A percentile compares a stretch with the other conserved stretches of the same genome.
phyloP scores from a whole-genome alignment of 345 rosid species.

The Citrus mangshanensis region DNA sequence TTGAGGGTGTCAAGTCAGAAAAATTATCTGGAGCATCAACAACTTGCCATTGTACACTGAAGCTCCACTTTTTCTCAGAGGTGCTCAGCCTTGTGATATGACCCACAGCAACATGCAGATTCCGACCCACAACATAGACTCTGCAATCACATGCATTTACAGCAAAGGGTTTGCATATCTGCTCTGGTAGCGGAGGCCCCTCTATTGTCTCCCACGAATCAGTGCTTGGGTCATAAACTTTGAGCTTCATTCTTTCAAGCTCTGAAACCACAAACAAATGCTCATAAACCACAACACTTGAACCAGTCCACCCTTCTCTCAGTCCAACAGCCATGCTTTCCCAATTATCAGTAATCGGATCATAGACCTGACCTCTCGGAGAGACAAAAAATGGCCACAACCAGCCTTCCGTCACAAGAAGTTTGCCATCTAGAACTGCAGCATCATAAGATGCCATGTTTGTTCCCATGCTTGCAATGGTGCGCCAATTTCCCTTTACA shows the following conservation, averaged over 20 bases:
- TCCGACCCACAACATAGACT: slow-evolving; percentile 76
- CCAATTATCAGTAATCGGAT: slow-evolving; percentile 66
- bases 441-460: slow-evolving; percentile 83
- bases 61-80: slow-evolving; percentile 35
- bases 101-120: slow-evolving; percentile 73
- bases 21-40: slow-evolving; percentile 59
- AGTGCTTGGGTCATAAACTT: slow-evolving; percentile 56
- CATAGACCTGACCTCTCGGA: slow-evolving; percentile 87
- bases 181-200: slow-evolving; percentile 78
- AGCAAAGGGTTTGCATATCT: slow-evolving; percentile 83
- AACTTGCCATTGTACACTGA: slow-evolving; percentile 66
- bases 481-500: slow-evolving; percentile 53
- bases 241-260: slow-evolving; percentile 86
- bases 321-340: slow-evolving; percentile 75
- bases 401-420: slow-evolving; percentile 92
- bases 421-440: slow-evolving; percentile 75
- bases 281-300: slow-evolving; percentile 70
- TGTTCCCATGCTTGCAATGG: slow-evolving; percentile 63
- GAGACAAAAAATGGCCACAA: slow-evolving; percentile 85
- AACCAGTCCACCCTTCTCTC: slow-evolving; percentile 94
- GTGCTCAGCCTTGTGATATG: slow-evolving; percentile 37
- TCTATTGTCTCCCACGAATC: slow-evolving; percentile 77
- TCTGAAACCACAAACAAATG: slow-evolving; percentile 78
- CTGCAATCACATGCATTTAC: slow-evolving; percentile 54
- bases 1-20: slow-evolving; percentile 68